Base-by-base conservation (phyloP, 345 rosid species). In the Lenwebbia sp. region DNA sequence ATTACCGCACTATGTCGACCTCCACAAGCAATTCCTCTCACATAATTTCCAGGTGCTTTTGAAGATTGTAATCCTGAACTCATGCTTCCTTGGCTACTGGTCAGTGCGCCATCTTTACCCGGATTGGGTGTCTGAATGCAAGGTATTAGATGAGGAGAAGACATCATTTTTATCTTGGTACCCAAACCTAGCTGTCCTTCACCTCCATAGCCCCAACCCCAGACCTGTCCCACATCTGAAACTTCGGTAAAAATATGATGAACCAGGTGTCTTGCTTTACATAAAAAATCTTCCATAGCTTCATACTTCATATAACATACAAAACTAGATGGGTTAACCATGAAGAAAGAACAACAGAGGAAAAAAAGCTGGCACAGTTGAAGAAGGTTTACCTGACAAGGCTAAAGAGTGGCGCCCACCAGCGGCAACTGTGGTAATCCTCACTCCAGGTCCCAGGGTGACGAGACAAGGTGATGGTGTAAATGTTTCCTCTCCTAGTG, bases 131-230 rank as follows among this genome's bases (percentile, higher is more conserved):
- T 86, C 88, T 92, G 96, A 88, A 92, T 84, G 91, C 95, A 95
- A 58, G 95, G 95, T 88, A 96, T 89, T 65, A 91, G 92, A 90
- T 92, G 96, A 56, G 97, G 98, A 87, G 97, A 91, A n/a, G 98
- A 91, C 86, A 96, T 95, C 93, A 92, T 92, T 92, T 91, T 93
- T 86, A 95, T 91, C 87, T 94, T 90, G 52, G 98, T 91, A 60
- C 97, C 99, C 93, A 95, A 86, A 89, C 98, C 99, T 70, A 96
- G 92, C 88, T 95, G 98, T 84, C 99, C 98, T 91, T 96, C 98
- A 28, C 98, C 99, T 90, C 98, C 98, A 89, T 95, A 95, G 91
- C 98, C 99, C 99, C 99, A 95, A 90, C 98, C 98, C 99, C 97
- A 96, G 50, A 96, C 97, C 95, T 96, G 98, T 89, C 98, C 99